Base-by-base conservation (phyloP, 2,329 filamentous ascomycete genomes). In the Fusarium duplospermum region DNA sequence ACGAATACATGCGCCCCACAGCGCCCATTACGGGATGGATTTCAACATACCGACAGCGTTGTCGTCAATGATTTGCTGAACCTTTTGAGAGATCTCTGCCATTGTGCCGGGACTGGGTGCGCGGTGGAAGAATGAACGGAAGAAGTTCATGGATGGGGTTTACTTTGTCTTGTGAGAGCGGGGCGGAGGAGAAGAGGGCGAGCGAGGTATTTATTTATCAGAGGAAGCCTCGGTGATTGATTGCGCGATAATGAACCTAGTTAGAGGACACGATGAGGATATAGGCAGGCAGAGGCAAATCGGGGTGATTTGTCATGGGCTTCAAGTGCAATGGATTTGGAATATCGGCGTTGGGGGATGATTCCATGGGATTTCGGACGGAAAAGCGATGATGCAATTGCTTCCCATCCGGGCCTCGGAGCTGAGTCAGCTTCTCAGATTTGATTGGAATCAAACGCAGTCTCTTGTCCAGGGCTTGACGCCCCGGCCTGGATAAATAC, bases 51-150 rank as follows among this genome's bases (percentile, higher is more conserved):
- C 92, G 83, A 98, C 95, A 79, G 91, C 86, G 86, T 98, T 96
- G 81, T 95, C 92, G 84, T 96, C 91, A 84, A 98, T 98, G 86
- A 98, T 92, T 80, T 87, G 84, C 84, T 98, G 91, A 71, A 93
- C 94, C 85, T 97, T 97, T 74, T 89, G 88, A 86, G 93, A 94
- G 81, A 94, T 93, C 82, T 93, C 90, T 81, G 94, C 92, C 93
- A 97, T 97, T 80, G 86, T 89, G 85, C 89, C 87, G 78, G 93
- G 87, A 83, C 88, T 86, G 81, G 86, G 82, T 63, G 87, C 83
- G 78, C 87, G 86, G 78, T 86, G 86, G 84, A 97, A 96, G 82
- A 97, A 88, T 81, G 90, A 88, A 81, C 91, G 89, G 81, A 93
- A 85, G 84, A 96, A 88, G 86, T 91, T 93, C 88, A 90, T 90